Evolutionary conservation across 1,284 basidiomycete species (phyloP), one percentile per base, ranked within the genome.

Genomic region (Coriolopsis trogii): DNA sequence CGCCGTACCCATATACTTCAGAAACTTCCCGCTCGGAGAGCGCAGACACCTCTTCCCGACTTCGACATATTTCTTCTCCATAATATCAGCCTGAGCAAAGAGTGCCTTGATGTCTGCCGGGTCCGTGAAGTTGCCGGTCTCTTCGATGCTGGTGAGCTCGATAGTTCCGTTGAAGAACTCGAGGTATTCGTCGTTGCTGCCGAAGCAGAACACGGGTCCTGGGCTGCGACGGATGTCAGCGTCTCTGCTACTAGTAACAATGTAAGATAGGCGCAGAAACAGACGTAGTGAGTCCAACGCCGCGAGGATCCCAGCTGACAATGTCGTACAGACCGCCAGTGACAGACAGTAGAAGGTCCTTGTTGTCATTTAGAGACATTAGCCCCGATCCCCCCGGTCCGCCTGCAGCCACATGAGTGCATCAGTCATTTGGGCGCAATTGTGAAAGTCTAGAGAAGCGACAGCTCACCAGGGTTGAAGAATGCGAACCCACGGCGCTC

Each of bases 1-100:
- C 5, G 58, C 47, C 3, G 52, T 55, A 6, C 58, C 58, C 20
- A 60, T 37, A 12, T 60, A 60, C 29, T 44, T 46, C 12, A 58
- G 33, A 20, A 30, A 49, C 26, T 44, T 29, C 6, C 49, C 52
- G 8, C 15, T 37, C 3, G 41, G 33, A n/a, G 41, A 25, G 1
- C 46, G 8, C 4, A 52, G 25, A 38, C 54, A 56, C 23, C 43
- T 37, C 18, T 49, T 12, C 21, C 41, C 52, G 20, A 58, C 29
- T 12, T 48, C 46, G 21, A 49, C 38, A 33, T 51, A 58, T 43
- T 49, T 54, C 29, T 41, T 25, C 42, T 58, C 38, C 52, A 51
- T 48, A 24, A 43, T 18, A 0, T 38, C 12, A 1, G 47, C 49
- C 25, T 55, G 48, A 0, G 51, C 41, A 6, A 46, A n/a, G 3